Evolutionary conservation across 495 filamentous ascomycete species (phyloP).

Genomic region (Neurospora sp.): DNA sequence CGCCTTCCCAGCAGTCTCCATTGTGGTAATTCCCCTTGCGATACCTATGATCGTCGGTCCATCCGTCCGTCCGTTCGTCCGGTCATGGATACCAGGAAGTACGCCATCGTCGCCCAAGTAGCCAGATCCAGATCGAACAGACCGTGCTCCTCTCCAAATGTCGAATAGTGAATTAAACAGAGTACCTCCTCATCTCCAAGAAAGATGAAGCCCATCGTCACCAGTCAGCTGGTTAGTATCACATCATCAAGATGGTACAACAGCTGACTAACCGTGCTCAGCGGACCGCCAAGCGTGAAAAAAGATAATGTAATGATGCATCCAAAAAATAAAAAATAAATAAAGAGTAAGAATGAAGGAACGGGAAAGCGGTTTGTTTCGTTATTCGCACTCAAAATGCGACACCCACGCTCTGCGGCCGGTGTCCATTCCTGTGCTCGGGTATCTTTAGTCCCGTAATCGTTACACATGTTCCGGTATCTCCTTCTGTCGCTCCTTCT

Average conservation of each 20-base stretch:
- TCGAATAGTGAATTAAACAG: no score
- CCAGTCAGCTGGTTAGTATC: no score
- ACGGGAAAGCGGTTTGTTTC: background rate
- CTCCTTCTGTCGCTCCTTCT: background rate
- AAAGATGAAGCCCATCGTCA: no score
- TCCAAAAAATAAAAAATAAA: background rate
- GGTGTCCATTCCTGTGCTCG: background rate
- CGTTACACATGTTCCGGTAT: background rate
- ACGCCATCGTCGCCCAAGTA: no score
- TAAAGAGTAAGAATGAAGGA: background rate
- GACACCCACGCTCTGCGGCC: slow-evolving; percentile 16
- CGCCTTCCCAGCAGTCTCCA: background rate
- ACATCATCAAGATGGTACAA: no score
- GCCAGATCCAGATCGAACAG: no score
- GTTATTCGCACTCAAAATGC: slow-evolving; percentile 8
- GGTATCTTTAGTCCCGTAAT: background rate
- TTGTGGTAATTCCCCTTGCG: background rate
- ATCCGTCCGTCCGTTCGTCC: background rate
- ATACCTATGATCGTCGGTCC: background rate
- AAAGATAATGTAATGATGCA: background rate
- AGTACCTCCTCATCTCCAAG: no score
- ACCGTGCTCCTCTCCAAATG: no score
- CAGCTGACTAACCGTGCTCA: no score
- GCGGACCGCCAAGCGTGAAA: no score
- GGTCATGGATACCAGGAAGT: no score